Evolutionary conservation across 352 stramenopile species (phyloP), one percentile per base, ranked within the genome.

Genomic region (Thraustotheca clavata): DNA sequence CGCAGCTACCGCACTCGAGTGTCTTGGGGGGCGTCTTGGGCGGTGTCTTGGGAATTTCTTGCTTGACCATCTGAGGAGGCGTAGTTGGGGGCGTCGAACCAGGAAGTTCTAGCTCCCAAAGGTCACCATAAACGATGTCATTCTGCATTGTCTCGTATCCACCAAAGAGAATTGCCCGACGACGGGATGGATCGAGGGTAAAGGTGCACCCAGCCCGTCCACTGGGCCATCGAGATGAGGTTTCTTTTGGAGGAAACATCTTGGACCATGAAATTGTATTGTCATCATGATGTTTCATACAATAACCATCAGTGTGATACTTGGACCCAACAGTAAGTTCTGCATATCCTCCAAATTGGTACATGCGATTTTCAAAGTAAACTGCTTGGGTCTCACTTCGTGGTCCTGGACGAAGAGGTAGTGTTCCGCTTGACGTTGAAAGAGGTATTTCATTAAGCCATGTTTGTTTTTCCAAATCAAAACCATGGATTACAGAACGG

Each of bases 291-390:
- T 65, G 57, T 1, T 31, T 27, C 8, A 65, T 33, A 3, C 57
- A 46, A 32, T 65, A 65, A 26, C 57, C 57, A 32, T 65, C 57
- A 6, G 27, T 46, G 29, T 54, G 47, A 32, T 65, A 65, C 41
- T 65, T 65, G 38, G 57, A 65, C 9, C 57, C 57, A 14, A 65
- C 38, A 7, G 57, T 27, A 2, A 65, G 26, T 27, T 65, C 57
- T 8, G 57, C 57, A 34, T 65, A 65, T 3, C 57, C 57, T 20
- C 57, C 57, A 65, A 65, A 65, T 35, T 54, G 35, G 57, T 65
- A 65, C 36, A 65, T 54, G 22, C 11, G 46, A 26, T 43, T n/a
- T 4, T 54, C 38, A 18, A 39, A 40, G 38, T n/a, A 50, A 24
- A 65, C 32, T 3, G 57, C 57, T 22, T 65, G 57, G 22, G 29